phyloP scores from a whole-genome alignment of 257 asterid genomes.

The Verbena officinalis region DNA sequence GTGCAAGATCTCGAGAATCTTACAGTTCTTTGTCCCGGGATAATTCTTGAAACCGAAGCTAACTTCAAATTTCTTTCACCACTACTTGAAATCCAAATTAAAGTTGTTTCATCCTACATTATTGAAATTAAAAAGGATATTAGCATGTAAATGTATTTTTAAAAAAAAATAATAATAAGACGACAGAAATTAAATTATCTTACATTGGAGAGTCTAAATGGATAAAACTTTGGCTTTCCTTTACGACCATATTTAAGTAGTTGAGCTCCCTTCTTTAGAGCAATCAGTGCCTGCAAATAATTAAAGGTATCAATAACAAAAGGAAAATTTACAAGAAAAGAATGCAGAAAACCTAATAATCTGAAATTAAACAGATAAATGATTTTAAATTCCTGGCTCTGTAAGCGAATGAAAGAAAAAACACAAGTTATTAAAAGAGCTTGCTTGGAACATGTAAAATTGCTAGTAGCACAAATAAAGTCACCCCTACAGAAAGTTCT shows the following conservation, averaged over 20 bases:
- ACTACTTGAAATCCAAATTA: constrained; percentile 80
- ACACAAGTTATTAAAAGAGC: no score
- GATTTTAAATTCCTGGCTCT: background rate
- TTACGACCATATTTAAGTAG: constrained; percentile 90
- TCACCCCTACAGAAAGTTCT: no score
- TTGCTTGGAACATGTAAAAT: no score
- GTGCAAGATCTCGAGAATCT: constrained; percentile 31
- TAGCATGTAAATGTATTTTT: constrained; percentile 30
- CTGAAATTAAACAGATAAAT: constrained; percentile 6
- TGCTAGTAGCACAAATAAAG: no score
- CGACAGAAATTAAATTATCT: constrained; percentile 32
- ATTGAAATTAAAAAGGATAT: constrained; percentile 15
- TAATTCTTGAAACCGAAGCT: constrained; percentile 73
- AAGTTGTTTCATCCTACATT: constrained; percentile 66
- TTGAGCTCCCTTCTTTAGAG: constrained; percentile 90
- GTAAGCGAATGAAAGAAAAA: no score
- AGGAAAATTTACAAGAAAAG: constrained; percentile 4
- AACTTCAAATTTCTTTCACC: constrained; percentile 86
- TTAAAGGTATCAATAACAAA: constrained; percentile 16
- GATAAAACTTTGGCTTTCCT: constrained; percentile 90
- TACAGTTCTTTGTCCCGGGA: constrained; percentile 98
- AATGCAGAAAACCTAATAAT: background rate
- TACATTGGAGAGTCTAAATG: constrained; percentile 82
- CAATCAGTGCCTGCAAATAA: constrained; percentile 66
- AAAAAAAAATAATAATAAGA: constrained; percentile 9